Base-by-base conservation (phyloP, 495 filamentous ascomycete species). In the Elasticomyces elasticus region DNA sequence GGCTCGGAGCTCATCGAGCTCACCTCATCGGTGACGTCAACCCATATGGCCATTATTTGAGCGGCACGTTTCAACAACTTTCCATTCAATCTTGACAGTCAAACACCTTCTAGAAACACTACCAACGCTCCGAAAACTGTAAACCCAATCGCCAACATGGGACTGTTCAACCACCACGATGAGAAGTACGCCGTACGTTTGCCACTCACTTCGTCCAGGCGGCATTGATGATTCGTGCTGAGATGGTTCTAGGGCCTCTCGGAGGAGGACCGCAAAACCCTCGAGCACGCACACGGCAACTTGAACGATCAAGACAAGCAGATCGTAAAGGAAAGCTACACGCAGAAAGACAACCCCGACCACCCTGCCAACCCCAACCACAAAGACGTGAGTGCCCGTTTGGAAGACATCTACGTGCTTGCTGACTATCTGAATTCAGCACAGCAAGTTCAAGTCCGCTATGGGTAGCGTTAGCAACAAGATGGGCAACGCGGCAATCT, bases 401-500 rank as follows among this genome's bases (percentile, higher is more conserved):
- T 40, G 27, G 2, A 7, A 31, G n/a, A 31, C 2, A 6, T 1
- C 48, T 6, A 13, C n/a, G 12, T 5, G 5, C 26, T 26, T 33
- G 30, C 48, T 51, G 26, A 51, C 25, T 2, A 3, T 4, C 30
- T 40, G 10, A 30, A 10, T 2, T 3, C 33, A 40, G 28, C 30
- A 38, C 33, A 33, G 33, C 48, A 51, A 51, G 19, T 51, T 51
- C 48, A 51, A 51, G 48, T 10, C 37, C 15, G 28, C 30, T 33
- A 51, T 51, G 48, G 28, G 30, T 17, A 23, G 31, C 11, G 25
- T 53, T 13, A 20, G 17, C 17, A 9, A 38, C 30, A 55, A 55
- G 52, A 2, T 55, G 19, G 54, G 54, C 17, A 56, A 81, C 63
- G 79, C 79, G n/a, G 54, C 54, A 5, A 44, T 56, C 47, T 56